Percentiles rank a stretch among this genome's conserved stretches.
These are phyloP conservation scores for Persicaria maculosa DNA, from an alignment of 148 eudicot genomes.

Conservation along the genomic window DNA sequence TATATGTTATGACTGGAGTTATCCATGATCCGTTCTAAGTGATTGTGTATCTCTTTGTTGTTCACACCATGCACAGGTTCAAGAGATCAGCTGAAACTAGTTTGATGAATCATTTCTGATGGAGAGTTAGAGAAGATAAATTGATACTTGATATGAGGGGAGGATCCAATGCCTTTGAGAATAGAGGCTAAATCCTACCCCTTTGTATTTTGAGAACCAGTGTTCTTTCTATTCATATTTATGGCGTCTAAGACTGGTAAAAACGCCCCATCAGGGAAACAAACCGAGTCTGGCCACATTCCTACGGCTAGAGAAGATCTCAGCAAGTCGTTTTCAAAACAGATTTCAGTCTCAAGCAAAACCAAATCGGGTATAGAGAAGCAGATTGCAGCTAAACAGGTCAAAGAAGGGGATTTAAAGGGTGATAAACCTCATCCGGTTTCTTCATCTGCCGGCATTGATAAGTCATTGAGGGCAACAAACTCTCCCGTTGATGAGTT, in stretches of 20 bases:
- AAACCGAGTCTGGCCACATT: not conserved
- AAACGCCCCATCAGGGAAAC: not conserved
- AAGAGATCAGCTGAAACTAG: not conserved
- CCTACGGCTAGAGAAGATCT: slow-evolving; percentile 14
- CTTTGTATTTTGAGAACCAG: not conserved
- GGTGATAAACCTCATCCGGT: slow-evolving; percentile 1
- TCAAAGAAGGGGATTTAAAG: slow-evolving; percentile 8
- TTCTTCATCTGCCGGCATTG: slow-evolving; percentile 1
- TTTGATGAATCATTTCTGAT: not conserved
- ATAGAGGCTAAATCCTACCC: not conserved
- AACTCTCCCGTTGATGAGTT: slow-evolving; percentile 16
- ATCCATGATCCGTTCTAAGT: not conserved
- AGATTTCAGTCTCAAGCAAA: slow-evolving; percentile 16
- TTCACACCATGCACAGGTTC: not conserved
- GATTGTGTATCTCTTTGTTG: not conserved
- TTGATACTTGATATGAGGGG: not conserved
- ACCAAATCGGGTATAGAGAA: slow-evolving; percentile 18
- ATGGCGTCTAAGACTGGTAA: slow-evolving; percentile 8
- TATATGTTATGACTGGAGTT: not conserved
- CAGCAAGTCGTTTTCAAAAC: slow-evolving; percentile 12
- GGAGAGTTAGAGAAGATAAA: not conserved
- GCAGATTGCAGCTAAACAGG: slow-evolving; percentile 18
- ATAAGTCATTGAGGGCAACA: not conserved
- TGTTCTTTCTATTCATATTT: not conserved
- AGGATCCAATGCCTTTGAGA: not conserved